phyloP scores from a whole-genome alignment of 2,329 filamentous ascomycete species.

The Rhynchosporium secalis region DNA sequence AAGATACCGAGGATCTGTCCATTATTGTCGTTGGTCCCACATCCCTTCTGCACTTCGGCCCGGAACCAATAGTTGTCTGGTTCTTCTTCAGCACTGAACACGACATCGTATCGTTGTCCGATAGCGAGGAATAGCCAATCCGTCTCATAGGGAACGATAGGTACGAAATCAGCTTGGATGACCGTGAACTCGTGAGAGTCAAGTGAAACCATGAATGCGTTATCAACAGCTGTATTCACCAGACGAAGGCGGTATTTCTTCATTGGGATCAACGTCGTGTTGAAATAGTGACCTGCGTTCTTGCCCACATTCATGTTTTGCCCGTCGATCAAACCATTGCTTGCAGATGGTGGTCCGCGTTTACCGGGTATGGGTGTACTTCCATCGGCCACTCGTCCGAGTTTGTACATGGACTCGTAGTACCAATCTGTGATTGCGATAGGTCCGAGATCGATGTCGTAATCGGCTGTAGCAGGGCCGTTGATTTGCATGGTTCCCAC shows the following conservation, averaged over 20 bases:
- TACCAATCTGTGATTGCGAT: conserved; percentile 30
- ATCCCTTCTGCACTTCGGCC: conserved; percentile 18
- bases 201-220: conserved; percentile 47
- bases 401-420: conserved; percentile 28
- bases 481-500: conserved; percentile 60
- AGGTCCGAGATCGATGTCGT: conserved; percentile 61
- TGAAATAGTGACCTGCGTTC: conserved; percentile 30
- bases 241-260: conserved; percentile 48
- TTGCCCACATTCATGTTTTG: conserved; percentile 14
- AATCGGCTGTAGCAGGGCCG: conserved; percentile 56
- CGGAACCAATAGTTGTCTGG: conserved; percentile 51
- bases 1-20: conserved; percentile 26
- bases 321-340: conserved; percentile 33
- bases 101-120: conserved; percentile 48
- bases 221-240: conserved; percentile 47
- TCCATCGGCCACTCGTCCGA: conserved; percentile 27
- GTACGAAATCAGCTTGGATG: conserved; percentile 63
- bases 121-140: conserved; percentile 60
- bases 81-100: conserved; percentile 49
- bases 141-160: conserved; percentile 62
- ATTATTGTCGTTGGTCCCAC: conserved; percentile 23
- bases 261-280: conserved; percentile 40
- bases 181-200: conserved; percentile 57
- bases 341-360: conserved; percentile 30
- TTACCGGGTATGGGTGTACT: conserved; percentile 15